Evolutionary conservation across 129 eudicot genomes (phyloP).

Genomic region (Smallanthus sonchifolius): DNA sequence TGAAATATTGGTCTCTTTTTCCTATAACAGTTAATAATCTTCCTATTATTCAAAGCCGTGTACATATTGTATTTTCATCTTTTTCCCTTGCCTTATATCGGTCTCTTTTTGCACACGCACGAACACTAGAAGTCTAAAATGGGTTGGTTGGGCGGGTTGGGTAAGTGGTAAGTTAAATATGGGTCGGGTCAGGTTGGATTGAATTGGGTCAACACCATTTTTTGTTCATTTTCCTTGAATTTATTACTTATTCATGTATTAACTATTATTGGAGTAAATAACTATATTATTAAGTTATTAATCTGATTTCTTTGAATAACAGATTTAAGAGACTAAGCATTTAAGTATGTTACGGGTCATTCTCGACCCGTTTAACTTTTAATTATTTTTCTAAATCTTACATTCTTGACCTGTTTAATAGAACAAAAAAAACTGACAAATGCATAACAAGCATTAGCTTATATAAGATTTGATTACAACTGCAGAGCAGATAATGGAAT

Average conservation of each 20-base stretch:
- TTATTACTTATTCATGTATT: too few relatives aligned
- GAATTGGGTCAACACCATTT: too few relatives aligned
- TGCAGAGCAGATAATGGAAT: conserved; percentile 83
- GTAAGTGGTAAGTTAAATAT: neutral
- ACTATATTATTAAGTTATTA: neutral
- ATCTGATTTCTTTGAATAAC: neutral
- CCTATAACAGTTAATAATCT: too few relatives aligned
- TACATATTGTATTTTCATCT: too few relatives aligned
- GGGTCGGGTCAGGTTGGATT: too few relatives aligned
- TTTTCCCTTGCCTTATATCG: too few relatives aligned
- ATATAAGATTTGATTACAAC: neutral
- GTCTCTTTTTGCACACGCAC: too few relatives aligned
- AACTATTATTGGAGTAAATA: too few relatives aligned
- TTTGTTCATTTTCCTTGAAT: too few relatives aligned
- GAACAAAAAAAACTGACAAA: neutral
- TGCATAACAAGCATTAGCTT: neutral
- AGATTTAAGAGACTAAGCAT: neutral
- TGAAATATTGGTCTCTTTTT: too few relatives aligned
- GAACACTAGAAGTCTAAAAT: too few relatives aligned
- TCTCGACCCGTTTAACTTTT: neutral
- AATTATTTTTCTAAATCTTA: neutral
- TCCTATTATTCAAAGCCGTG: too few relatives aligned
- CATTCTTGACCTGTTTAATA: neutral
- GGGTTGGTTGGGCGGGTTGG: neutral
- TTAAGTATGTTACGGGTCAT: neutral